Conservation (phyloP, 352 stramenopile genomes). For the Globisporangium cystogenes region DNA sequence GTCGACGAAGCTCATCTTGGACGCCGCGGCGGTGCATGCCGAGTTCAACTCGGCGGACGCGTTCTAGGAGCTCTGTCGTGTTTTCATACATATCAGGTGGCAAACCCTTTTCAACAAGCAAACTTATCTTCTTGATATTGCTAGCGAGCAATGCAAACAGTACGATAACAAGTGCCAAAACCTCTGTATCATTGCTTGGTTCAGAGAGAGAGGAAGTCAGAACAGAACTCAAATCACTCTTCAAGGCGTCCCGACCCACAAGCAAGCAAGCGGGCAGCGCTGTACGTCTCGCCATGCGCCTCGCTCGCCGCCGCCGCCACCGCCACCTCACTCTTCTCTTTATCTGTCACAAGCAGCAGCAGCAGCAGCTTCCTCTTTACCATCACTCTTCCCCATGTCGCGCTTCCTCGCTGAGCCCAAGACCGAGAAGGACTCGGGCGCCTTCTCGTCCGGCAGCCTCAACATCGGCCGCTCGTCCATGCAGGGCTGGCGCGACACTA, state of each 20-base stretch:
- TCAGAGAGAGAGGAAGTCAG: neutral
- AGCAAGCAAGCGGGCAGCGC: no score
- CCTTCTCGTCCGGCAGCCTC: conserved; percentile 35
- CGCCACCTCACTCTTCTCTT: neutral
- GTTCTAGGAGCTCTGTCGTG: neutral
- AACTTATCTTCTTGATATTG: no score
- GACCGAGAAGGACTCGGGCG: conserved; percentile 61
- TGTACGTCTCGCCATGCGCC: no score
- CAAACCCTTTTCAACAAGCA: no score
- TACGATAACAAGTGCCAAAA: no score
- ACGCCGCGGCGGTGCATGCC: conserved; percentile 8
- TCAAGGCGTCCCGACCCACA: neutral
- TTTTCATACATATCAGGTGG: neutral
- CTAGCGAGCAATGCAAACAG: no score
- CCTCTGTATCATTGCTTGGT: no score
- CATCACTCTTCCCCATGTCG: conserved; percentile 38
- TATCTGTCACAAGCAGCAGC: neutral
- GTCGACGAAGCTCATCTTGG: conserved; percentile 40
- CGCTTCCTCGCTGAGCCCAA: conserved; percentile 82
- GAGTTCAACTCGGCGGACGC: conserved; percentile 2
- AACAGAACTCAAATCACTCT: neutral
- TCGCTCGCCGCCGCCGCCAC: no score
- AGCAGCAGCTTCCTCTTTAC: neutral
- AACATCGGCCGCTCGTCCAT: conserved; percentile 67
- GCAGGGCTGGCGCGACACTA: conserved; percentile 82